phyloP scores from a whole-genome alignment of 2,329 filamentous ascomycete species.

The Alternaria hordeiaustralica region DNA sequence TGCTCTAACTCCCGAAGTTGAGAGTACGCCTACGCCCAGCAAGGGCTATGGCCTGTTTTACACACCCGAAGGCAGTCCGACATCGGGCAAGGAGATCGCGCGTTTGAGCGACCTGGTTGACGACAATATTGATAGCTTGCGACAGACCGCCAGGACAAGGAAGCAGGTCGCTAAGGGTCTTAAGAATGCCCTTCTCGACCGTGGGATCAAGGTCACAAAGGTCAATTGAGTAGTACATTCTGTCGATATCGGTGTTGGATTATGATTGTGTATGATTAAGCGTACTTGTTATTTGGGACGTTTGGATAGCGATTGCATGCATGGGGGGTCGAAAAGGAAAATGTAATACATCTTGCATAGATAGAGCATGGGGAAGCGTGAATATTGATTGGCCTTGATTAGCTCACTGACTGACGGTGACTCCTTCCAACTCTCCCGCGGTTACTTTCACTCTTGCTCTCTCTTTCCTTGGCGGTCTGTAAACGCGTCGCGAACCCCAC shows the following conservation, averaged over 20 bases:
- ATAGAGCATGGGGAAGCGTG: background rate
- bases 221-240: conserved; percentile 13
- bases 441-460: background rate
- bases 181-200: conserved; percentile 44
- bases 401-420: background rate
- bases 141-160: conserved; percentile 44
- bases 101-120: conserved; percentile 51
- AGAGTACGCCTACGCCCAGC: conserved; percentile 30
- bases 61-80: conserved; percentile 37
- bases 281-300: conserved; percentile 10
- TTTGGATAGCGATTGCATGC: conserved; percentile 18
- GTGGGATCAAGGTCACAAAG: conserved; percentile 39
- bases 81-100: conserved; percentile 34
- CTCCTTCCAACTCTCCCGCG: background rate
- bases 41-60: conserved; percentile 46
- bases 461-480: background rate
- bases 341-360: conserved; percentile 3
- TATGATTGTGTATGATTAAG: conserved; percentile 33
- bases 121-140: conserved; percentile 47
- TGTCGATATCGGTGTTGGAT: conserved; percentile 1
- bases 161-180: conserved; percentile 49
- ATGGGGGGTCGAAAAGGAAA: background rate
- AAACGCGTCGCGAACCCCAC: background rate
- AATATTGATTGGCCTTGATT: background rate
- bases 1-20: conserved; percentile 40